Percentiles rank a stretch among this genome's conserved stretches.
These are phyloP conservation scores for Bipolaris cookei DNA, from an alignment of 2,329 filamentous ascomycete genomes.

Conservation along the genomic window DNA sequence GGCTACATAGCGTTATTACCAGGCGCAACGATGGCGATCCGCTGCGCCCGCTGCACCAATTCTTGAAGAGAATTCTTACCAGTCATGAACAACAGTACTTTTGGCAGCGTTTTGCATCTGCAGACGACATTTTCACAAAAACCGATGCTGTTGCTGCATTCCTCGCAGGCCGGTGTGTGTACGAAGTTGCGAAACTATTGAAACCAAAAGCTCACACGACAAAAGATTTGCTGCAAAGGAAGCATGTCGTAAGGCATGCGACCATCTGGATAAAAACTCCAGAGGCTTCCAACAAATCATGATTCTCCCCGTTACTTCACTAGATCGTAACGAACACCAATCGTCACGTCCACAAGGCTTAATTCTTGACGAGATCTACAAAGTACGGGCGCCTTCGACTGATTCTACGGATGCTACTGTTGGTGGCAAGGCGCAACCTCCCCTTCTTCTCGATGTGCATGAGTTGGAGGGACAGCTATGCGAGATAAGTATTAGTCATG, in stretches of 20 bases:
- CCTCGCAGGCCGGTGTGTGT: conserved; percentile 47
- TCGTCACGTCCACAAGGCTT: conserved; percentile 35
- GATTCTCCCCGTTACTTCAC: conserved; percentile 39
- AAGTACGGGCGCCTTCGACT: not conserved
- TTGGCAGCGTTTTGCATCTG: conserved; percentile 34
- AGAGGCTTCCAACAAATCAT: conserved; percentile 49
- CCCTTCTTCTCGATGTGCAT: conserved; percentile 10
- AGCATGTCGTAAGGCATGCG: conserved; percentile 56
- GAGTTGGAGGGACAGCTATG: conserved; percentile 59
- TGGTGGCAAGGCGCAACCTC: not conserved
- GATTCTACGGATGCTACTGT: conserved; percentile 2
- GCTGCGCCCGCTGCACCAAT: conserved; percentile 20
- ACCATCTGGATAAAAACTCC: conserved; percentile 26
- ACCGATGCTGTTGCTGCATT: conserved; percentile 30
- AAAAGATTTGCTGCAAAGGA: conserved; percentile 59
- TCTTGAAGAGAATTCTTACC: conserved; percentile 38
- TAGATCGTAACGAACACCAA: conserved; percentile 9
- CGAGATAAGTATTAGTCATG: conserved; percentile 83
- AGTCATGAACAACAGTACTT: conserved; percentile 43
- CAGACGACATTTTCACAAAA: conserved; percentile 15
- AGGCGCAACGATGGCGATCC: conserved; percentile 12
- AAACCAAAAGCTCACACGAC: conserved; percentile 9
- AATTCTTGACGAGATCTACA: conserved; percentile 28
- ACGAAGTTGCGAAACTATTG: not conserved
- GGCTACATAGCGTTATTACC: conserved; percentile 66